Conservation (phyloP, 306 rosid genomes). For the Medicago truncatula region DNA sequence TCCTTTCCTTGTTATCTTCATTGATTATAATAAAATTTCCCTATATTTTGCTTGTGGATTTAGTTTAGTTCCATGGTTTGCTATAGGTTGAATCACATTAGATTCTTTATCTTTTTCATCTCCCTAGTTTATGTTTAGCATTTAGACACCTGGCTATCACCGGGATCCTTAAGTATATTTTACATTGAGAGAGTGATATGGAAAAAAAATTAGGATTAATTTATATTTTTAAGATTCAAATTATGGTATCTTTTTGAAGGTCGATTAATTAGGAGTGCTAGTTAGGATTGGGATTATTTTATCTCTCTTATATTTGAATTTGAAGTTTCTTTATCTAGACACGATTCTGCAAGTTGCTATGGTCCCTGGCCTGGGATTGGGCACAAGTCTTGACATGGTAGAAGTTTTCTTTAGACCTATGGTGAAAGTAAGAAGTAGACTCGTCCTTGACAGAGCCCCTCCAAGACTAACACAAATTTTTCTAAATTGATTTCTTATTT, state of each 20-base stretch:
- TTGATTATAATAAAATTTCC: constrained; percentile 1
- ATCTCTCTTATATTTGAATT: neutral
- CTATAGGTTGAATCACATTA: neutral
- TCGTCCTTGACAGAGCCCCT: neutral
- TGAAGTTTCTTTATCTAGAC: neutral
- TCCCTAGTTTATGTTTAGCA: constrained; percentile 7
- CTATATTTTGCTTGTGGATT: constrained; percentile 11
- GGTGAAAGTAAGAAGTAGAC: constrained; percentile 17
- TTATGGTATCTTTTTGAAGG: neutral
- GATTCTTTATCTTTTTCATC: constrained; percentile 12
- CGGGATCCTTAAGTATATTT: constrained; percentile 12
- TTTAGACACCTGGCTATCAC: neutral
- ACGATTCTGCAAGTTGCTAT: neutral
- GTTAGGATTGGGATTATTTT: neutral
- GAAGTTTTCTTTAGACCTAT: constrained; percentile 1
- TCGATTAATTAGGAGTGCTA: neutral
- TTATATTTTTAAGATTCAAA: neutral
- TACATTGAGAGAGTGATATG: neutral
- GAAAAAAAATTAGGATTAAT: neutral
- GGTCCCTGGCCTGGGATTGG: neutral
- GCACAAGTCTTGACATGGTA: neutral
- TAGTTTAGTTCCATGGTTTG: constrained; percentile 4
- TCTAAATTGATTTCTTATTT: constrained; percentile 2
- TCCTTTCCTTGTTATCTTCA: constrained; percentile 8
- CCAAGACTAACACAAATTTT: neutral